Percentiles rank a stretch among this genome's conserved stretches.
These are phyloP conservation scores for Eryngium alpinum DNA, from an alignment of 140 eudicot genomes.

Conservation along the genomic window DNA sequence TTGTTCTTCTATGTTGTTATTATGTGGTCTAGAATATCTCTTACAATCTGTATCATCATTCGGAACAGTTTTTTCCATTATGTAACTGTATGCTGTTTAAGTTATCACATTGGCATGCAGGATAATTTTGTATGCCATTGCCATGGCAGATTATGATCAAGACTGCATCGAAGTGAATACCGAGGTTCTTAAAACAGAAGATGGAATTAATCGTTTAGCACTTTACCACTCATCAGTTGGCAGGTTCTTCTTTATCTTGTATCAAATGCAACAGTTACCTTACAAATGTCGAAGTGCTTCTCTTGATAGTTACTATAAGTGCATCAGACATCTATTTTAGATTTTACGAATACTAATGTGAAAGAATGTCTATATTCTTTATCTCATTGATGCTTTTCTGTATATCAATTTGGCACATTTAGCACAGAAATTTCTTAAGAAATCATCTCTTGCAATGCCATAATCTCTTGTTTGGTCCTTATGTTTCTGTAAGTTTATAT, in stretches of 20 bases:
- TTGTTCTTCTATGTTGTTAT: too few species aligned
- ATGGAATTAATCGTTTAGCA: constrained; percentile 65
- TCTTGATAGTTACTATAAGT: not conserved
- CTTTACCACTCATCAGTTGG: constrained; percentile 90
- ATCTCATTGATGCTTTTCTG: not conserved
- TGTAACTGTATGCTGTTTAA: not conserved
- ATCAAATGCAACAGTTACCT: not conserved
- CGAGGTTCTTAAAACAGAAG: constrained; percentile 64
- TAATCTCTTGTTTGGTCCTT: constrained; percentile 9
- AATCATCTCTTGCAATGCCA: not conserved
- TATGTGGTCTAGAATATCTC: too few species aligned
- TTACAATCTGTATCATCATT: too few species aligned
- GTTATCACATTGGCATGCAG: constrained; percentile 35
- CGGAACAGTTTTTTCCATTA: too few species aligned
- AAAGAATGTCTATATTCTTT: not conserved
- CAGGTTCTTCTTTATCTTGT: constrained; percentile 34
- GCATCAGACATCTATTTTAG: not conserved
- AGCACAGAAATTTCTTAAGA: not conserved
- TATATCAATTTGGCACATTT: not conserved
- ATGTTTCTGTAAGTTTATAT: not conserved
- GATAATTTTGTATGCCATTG: constrained; percentile 83
- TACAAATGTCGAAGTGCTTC: not conserved
- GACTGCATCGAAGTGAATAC: constrained; percentile 44
- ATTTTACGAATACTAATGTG: not conserved
- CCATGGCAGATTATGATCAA: constrained; percentile 85